Conservation (phyloP, 345 rosid genomes). For the Carallia brachiata region DNA sequence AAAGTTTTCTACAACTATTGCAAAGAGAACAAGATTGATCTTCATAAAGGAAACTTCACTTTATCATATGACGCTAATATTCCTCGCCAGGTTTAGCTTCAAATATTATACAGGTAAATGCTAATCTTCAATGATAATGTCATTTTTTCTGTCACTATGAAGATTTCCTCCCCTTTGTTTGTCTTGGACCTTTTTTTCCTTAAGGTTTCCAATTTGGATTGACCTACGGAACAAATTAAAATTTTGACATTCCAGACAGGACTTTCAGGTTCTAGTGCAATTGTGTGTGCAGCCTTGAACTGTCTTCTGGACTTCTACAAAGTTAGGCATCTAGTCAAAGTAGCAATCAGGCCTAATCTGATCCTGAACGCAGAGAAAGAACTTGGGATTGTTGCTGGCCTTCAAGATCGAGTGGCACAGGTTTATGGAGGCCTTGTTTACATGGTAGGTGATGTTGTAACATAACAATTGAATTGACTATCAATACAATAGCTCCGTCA, state of each 20-base stretch:
- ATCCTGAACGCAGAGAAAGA: constrained; percentile 76
- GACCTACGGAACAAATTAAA: constrained; percentile 1
- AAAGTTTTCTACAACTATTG: constrained; percentile 60
- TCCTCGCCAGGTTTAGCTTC: constrained; percentile 72
- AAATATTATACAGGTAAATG: not conserved
- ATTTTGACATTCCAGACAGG: constrained; percentile 68
- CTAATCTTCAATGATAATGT: not conserved
- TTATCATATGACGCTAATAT: constrained; percentile 83
- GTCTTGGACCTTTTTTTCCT: no score
- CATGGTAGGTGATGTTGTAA: constrained; percentile 50
- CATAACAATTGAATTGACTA: not conserved
- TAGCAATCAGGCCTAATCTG: constrained; percentile 69
- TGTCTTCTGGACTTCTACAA: constrained; percentile 89
- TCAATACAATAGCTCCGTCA: not conserved
- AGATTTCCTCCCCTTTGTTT: no score
- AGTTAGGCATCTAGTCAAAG: constrained; percentile 73
- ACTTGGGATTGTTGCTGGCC: constrained; percentile 95
- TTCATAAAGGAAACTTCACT: constrained; percentile 55
- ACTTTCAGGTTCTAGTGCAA: constrained; percentile 97
- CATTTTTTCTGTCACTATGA: no score
- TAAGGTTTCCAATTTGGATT: not conserved
- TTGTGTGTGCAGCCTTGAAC: constrained; percentile 81
- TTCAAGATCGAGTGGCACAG: constrained; percentile 96
- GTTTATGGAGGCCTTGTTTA: constrained; percentile 93
- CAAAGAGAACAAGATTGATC: constrained; percentile 50